Conservation (phyloP, 768 basidiomycete genomes). For the Pisolithus albus region DNA sequence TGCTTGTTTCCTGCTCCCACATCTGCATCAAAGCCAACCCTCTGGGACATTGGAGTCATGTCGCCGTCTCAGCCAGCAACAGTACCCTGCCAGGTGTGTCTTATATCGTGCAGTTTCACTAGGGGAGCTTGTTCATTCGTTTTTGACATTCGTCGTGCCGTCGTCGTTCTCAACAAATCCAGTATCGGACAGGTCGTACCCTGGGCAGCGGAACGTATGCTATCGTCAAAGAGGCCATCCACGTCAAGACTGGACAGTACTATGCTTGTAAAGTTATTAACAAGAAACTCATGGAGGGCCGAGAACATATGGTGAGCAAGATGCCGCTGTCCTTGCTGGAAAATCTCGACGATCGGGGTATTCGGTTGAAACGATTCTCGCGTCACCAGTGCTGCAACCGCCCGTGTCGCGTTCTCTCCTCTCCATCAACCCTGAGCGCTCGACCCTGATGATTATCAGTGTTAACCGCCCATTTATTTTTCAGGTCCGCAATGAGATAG, state of each 20-base stretch:
- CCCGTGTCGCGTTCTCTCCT: neutral
- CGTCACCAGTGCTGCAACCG: neutral
- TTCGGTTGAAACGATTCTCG: slow-evolving; percentile 8
- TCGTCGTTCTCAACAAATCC: slow-evolving; percentile 1
- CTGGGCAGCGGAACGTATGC: slow-evolving; percentile 92
- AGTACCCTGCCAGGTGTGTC: slow-evolving; percentile 42
- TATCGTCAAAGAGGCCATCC: slow-evolving; percentile 92
- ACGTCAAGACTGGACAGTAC: slow-evolving; percentile 87
- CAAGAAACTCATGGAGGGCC: slow-evolving; percentile 97
- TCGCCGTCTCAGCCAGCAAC: slow-evolving; percentile 26
- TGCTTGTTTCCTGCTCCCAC: neutral
- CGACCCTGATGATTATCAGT: neutral
- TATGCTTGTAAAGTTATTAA: slow-evolving; percentile 99
- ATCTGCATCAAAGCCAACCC: slow-evolving; percentile 15
- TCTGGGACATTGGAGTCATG: slow-evolving; percentile 17
- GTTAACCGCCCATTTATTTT: slow-evolving; percentile 6
- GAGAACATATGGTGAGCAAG: slow-evolving; percentile 86
- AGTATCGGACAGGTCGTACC: slow-evolving; percentile 87
- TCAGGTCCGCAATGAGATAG: slow-evolving; percentile 95
- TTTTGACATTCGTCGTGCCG: slow-evolving; percentile 1
- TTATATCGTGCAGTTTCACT: neutral
- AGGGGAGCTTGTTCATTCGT: slow-evolving; percentile 2
- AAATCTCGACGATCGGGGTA: neutral
- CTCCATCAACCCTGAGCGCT: slow-evolving; percentile 12
- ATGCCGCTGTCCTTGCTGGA: slow-evolving; percentile 1